Conservation (phyloP, 495 filamentous ascomycete species). For the Thozetella sp. region DNA sequence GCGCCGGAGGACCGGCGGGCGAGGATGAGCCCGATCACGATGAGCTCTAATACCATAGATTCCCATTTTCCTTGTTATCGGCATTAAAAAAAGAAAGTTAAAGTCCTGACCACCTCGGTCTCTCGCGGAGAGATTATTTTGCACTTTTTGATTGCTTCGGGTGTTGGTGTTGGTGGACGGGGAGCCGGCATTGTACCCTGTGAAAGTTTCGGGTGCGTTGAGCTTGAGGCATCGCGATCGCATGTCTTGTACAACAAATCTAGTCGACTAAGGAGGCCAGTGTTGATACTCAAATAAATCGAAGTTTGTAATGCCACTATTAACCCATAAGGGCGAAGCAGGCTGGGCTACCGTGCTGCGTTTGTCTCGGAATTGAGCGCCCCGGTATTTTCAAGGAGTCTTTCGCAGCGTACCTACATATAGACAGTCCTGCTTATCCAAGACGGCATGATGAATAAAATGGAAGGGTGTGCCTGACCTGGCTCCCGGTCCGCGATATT, state of each 20-base stretch:
- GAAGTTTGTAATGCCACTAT: neutral
- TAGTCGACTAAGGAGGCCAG: neutral
- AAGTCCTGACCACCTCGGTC: neutral
- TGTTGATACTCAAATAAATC: neutral
- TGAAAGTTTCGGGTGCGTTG: neutral
- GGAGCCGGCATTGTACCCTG: neutral
- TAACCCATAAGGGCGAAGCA: neutral
- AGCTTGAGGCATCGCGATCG: neutral
- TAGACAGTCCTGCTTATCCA: too few relatives aligned
- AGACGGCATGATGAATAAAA: too few relatives aligned
- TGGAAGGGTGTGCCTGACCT: neutral
- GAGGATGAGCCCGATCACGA: slow-evolving; percentile 79
- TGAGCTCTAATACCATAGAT: slow-evolving; percentile 74
- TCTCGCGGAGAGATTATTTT: neutral
- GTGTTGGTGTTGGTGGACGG: neutral
- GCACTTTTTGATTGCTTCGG: neutral
- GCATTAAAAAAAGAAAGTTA: slow-evolving; percentile 22
- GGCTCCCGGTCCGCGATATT: neutral
- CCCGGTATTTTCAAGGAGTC: too few relatives aligned
- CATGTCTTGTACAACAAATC: neutral
- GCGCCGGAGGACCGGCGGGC: slow-evolving; percentile 57
- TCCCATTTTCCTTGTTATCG: slow-evolving; percentile 21
- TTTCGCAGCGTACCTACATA: too few relatives aligned
- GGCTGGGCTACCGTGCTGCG: too few relatives aligned
- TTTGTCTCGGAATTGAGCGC: too few relatives aligned